These are phyloP conservation scores for Phytopythium oedochilum DNA, from an alignment of 352 stramenopile species.

Conservation along the genomic window DNA sequence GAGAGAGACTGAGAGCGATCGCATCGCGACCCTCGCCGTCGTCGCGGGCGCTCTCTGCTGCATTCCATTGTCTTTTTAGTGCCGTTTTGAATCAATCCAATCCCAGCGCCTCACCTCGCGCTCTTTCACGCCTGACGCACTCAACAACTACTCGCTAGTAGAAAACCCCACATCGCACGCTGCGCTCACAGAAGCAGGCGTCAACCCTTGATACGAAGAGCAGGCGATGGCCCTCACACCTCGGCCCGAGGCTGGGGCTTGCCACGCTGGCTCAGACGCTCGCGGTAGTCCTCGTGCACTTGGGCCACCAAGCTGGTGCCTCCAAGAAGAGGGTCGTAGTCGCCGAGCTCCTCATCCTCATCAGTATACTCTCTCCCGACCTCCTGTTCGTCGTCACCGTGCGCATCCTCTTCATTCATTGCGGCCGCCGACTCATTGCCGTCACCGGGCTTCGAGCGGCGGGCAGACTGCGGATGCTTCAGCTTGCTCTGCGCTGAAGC, in stretches of 20 bases:
- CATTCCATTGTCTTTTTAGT: slow-evolving; percentile 5
- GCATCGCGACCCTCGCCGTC: not conserved
- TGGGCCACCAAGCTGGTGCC: slow-evolving; percentile 56
- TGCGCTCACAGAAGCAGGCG: not conserved
- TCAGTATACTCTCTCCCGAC: slow-evolving; percentile 25
- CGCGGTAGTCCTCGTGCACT: slow-evolving; percentile 74
- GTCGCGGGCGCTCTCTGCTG: not conserved
- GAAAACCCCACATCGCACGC: not conserved
- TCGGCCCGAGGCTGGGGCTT: not conserved
- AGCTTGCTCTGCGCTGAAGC: slow-evolving; percentile 80
- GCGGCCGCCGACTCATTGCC: slow-evolving; percentile 13
- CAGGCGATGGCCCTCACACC: not conserved
- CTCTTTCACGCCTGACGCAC: not conserved
- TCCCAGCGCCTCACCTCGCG: not conserved
- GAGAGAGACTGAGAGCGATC: not conserved
- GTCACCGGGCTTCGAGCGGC: slow-evolving; percentile 30
- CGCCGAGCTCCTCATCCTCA: slow-evolving; percentile 32
- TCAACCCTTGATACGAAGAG: not conserved
- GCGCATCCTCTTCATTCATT: slow-evolving; percentile 15
- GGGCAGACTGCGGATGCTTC: slow-evolving; percentile 30
- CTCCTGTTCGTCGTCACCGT: slow-evolving; percentile 5
- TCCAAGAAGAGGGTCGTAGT: slow-evolving; percentile 71
- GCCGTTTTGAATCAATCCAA: not conserved
- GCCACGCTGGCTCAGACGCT: slow-evolving; percentile 54
- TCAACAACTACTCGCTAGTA: not conserved